phyloP scores from a whole-genome alignment of 768 basidiomycete species.

The Termitomyces eurrhizus region DNA sequence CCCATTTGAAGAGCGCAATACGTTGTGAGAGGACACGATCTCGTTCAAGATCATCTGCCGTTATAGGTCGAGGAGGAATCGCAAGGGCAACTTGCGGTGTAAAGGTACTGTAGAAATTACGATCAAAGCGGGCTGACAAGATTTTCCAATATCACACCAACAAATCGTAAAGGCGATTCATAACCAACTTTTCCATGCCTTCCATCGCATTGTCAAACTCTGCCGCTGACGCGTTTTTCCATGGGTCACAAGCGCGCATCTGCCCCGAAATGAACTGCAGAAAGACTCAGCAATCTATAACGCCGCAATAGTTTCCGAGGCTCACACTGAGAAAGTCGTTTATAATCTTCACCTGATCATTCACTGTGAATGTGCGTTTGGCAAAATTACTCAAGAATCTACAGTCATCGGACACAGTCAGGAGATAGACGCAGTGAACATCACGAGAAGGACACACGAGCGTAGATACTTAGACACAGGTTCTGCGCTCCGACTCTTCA shows the following conservation, averaged over 20 bases:
- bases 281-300: constrained; percentile 8
- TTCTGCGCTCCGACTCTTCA: constrained; percentile 84
- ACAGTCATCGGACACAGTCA: not conserved
- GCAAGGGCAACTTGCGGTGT: constrained; percentile 76
- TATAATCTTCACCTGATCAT: constrained; percentile 93
- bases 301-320: constrained; percentile 2
- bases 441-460: constrained; percentile 58
- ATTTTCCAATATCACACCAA: constrained; percentile 35
- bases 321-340: constrained; percentile 87
- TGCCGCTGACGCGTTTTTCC: constrained; percentile 70
- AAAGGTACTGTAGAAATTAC: constrained; percentile 63
- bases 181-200: constrained; percentile 99
- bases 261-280: constrained; percentile 81
- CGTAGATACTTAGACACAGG: constrained; percentile 93
- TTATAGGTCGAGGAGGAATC: constrained; percentile 70
- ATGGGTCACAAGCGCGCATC: constrained; percentile 83
- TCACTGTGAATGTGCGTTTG: constrained; percentile 86
- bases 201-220: constrained; percentile 98
- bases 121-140: not conserved
- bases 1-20: constrained; percentile 88
- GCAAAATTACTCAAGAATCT: constrained; percentile 94
- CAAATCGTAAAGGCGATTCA: constrained; percentile 97
- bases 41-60: constrained; percentile 93
- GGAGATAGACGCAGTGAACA: not conserved
- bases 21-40: constrained; percentile 89